Base-by-base conservation (phyloP, 78 protist genomes). In the Pelomyxa schiedti region DNA sequence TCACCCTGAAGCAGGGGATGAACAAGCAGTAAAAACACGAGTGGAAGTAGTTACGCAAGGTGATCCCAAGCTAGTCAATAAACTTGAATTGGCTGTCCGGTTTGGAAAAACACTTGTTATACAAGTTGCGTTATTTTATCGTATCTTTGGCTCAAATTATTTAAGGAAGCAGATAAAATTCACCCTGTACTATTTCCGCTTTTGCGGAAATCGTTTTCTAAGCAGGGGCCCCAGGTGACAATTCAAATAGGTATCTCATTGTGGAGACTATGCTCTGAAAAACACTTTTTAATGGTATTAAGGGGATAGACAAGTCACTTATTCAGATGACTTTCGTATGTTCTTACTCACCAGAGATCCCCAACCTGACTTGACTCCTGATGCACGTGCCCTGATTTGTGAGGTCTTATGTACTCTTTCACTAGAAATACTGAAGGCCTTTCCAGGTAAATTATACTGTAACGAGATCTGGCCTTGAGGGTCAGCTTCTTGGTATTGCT, bases 51-150 rank as follows among this genome's bases (percentile, higher is more conserved):
- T 63, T 29, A 52, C 69, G 1, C 78, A 39, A 40, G 52, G 77
- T 28, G 94, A 86, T 28, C 69, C 82, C 1, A 58, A 74, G 9
- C 85, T 90, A 68, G 6, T 69, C 36, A 75, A 40, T 47, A 69
- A 47, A 36, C 69, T 94, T 35, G 97, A 94, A 82, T 88, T 91
- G 1, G 90, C 92, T n/a, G 93, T 94, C n/a, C 80, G 95, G 22
- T 94, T 90, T 70, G 97, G 97, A 64, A 89, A 89, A 82, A 89
- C 93, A 9, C 72, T 90, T n/a, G 47, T 94, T 28, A 74, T 91
- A 42, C 58, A 39, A 29, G 69, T 36, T 7, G 63, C n/a, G n/a
- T n/a, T n/a, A n/a, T n/a, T n/a, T n/a, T n/a, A n/a, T n/a, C n/a
- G 32, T 24, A 47, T 22, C 63, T 22, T 24, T 47, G 63, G 22